A percentile compares a stretch with the other conserved stretches of the same genome.
phyloP scores from a whole-genome alignment of 768 basidiomycete genomes.

The Butyriboletus loyo region DNA sequence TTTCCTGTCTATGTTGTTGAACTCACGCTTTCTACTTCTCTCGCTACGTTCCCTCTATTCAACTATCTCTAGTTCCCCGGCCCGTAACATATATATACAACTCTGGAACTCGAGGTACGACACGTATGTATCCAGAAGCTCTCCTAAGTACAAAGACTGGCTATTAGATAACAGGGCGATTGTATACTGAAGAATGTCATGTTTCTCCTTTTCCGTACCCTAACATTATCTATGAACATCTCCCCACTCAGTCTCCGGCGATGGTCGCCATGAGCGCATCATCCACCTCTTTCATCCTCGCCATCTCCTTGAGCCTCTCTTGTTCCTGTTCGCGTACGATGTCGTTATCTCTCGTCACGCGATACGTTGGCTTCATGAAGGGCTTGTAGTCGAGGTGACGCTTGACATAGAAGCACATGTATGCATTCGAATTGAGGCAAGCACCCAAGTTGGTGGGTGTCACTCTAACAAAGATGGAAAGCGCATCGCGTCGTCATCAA shows the following conservation, averaged over 20 bases:
- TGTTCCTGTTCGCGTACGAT: constrained; percentile 58
- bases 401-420: constrained; percentile 97
- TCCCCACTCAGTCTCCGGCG: constrained; percentile 18
- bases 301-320: constrained; percentile 51
- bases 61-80: background rate
- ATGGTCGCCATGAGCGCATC: constrained; percentile 58
- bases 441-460: constrained; percentile 64
- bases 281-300: constrained; percentile 58
- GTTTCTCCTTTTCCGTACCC: background rate
- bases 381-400: constrained; percentile 83
- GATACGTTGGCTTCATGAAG: constrained; percentile 63
- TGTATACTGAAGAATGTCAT: constrained; percentile 4
- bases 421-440: constrained; percentile 72
- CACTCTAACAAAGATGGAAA: constrained; percentile 46
- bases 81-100: constrained; percentile 2
- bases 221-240: background rate
- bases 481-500: background rate
- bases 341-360: constrained; percentile 62
- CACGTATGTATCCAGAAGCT: constrained; percentile 6
- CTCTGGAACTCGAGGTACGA: constrained; percentile 1
- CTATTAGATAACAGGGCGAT: constrained; percentile 11
- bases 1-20: background rate
- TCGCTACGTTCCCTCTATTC: background rate
- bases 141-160: background rate
- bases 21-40: constrained; percentile 10